A percentile compares a stretch with the other conserved stretches of the same genome.
phyloP scores from a whole-genome alignment of 768 basidiomycete species.

The Tulasnella sp. region DNA sequence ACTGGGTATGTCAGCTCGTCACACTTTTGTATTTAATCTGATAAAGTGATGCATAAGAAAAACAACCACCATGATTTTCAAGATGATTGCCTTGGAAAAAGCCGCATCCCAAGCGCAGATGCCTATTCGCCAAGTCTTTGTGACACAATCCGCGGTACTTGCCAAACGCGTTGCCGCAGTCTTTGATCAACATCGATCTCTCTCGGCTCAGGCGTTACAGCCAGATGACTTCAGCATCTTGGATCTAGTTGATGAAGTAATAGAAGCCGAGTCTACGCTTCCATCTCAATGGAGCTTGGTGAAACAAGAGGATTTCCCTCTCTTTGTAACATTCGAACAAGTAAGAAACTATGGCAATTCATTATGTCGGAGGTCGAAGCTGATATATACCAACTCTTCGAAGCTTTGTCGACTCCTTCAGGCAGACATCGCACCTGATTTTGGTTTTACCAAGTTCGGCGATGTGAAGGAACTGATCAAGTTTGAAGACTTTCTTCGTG shows the following conservation, averaged over 20 bases:
- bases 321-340: constrained; percentile 54
- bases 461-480: no score
- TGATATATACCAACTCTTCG: no score
- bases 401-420: constrained; percentile 39
- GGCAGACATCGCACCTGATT: no score
- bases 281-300: constrained; percentile 44
- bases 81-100: constrained; percentile 9
- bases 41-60: not conserved
- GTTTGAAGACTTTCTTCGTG: constrained; percentile 8
- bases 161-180: constrained; percentile 60
- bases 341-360: constrained; percentile 31
- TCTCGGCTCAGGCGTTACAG: no score
- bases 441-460: no score
- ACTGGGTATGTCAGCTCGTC: constrained; percentile 41
- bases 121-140: constrained; percentile 7
- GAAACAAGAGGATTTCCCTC: constrained; percentile 47
- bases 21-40: not conserved
- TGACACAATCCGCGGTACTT: constrained; percentile 27
- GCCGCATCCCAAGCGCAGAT: not conserved
- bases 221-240: constrained; percentile 31
- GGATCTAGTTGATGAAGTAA: constrained; percentile 33
- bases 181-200: constrained; percentile 38
- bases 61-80: constrained; percentile 18
- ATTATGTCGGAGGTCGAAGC: no score
- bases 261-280: constrained; percentile 31